These are phyloP conservation scores for Daldinia sp. DNA, from an alignment of 2,329 filamentous ascomycete species.

Conservation along the genomic window DNA sequence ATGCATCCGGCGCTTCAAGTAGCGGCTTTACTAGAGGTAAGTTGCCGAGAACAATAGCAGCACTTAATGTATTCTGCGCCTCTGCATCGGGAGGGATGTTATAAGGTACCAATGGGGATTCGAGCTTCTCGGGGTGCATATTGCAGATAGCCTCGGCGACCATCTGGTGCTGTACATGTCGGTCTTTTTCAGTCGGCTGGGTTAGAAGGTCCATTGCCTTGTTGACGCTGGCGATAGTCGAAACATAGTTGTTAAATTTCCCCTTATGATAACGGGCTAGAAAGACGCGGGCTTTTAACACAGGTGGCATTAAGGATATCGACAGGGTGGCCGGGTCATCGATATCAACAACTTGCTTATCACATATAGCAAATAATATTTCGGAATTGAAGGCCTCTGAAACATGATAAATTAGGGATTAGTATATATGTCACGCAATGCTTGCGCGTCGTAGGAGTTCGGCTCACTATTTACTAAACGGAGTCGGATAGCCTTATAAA, in stretches of 20 bases:
- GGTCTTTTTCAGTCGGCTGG: neutral
- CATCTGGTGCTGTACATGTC: neutral
- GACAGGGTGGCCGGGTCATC: neutral
- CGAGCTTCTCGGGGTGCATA: neutral
- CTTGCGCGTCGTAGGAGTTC: neutral
- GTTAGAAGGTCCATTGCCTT: neutral
- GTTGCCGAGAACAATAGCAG: constrained; percentile 7
- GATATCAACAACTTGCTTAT: neutral
- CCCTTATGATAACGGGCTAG: neutral
- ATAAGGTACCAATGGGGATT: neutral
- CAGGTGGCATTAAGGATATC: neutral
- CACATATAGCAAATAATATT: neutral
- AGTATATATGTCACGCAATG: neutral
- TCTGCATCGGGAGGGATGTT: neutral
- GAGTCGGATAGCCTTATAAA: neutral
- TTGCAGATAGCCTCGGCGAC: constrained; percentile 1
- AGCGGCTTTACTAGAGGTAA: neutral
- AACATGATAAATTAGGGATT: too few relatives aligned
- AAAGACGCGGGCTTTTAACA: neutral
- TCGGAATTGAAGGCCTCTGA: neutral
- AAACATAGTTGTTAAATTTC: too few relatives aligned
- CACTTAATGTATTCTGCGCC: neutral
- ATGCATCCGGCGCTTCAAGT: neutral
- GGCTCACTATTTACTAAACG: neutral
- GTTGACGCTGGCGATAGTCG: neutral